Conservation (phyloP, 176 grass and related monocot genomes). For the Typha latifolia region DNA sequence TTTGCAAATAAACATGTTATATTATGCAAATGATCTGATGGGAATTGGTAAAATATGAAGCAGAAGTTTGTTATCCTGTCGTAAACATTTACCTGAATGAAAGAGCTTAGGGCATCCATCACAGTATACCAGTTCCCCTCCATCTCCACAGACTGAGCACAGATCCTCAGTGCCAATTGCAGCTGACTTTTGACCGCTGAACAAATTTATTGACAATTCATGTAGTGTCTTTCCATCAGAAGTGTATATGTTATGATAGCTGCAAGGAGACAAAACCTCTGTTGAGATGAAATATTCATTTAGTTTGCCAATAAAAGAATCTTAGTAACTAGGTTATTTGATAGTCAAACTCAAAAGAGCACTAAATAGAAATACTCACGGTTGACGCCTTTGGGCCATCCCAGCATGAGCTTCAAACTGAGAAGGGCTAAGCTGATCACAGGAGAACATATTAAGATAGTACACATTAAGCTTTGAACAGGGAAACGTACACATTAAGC, state of each 20-base stretch:
- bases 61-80: slow-evolving; percentile 5
- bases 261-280: slow-evolving; percentile 25
- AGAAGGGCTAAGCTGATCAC: slow-evolving; percentile 54
- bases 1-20: too few relatives aligned
- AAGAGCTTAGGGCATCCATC: slow-evolving; percentile 30
- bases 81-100: slow-evolving; percentile 36
- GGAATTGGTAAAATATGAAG: slow-evolving; percentile 11
- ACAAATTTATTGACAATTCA: slow-evolving; percentile 47
- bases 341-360: slow-evolving; percentile 5
- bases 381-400: slow-evolving; percentile 51
- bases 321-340: neutral
- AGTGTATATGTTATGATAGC: slow-evolving; percentile 71
- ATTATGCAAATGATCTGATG: too few relatives aligned
- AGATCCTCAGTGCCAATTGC: slow-evolving; percentile 17
- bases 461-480: neutral
- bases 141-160: slow-evolving; percentile 4
- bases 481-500: too few relatives aligned
- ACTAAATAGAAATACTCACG: slow-evolving; percentile 39
- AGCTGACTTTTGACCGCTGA: slow-evolving; percentile 27
- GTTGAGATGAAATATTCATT: slow-evolving; percentile 5
- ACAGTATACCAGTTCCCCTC: slow-evolving; percentile 7
- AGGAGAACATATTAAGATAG: slow-evolving; percentile 33
- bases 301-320: slow-evolving; percentile 11
- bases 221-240: slow-evolving; percentile 65
- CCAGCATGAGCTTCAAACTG: slow-evolving; percentile 84